phyloP scores from a whole-genome alignment of 2,329 filamentous ascomycete genomes.

The Fusarium euwallaceae region DNA sequence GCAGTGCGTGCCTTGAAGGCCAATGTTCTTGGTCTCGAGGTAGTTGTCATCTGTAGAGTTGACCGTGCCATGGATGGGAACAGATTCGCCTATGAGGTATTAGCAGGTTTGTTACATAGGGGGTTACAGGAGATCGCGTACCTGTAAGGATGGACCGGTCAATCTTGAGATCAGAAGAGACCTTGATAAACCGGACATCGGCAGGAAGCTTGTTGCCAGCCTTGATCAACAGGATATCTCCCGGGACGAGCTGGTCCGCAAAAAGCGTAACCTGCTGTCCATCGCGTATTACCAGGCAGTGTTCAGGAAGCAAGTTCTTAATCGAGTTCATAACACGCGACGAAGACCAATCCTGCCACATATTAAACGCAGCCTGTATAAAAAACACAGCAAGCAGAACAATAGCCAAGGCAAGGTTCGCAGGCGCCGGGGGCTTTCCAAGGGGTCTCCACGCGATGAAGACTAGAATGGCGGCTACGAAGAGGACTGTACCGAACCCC shows the following conservation, averaged over 20 bases:
- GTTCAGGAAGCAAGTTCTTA: constrained; percentile 82
- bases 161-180: constrained; percentile 77
- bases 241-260: constrained; percentile 76
- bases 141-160: constrained; percentile 77
- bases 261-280: constrained; percentile 62
- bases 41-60: constrained; percentile 80
- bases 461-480: constrained; percentile 77
- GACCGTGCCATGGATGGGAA: constrained; percentile 72
- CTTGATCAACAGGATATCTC: constrained; percentile 77
- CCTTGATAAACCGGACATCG: constrained; percentile 77
- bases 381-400: constrained; percentile 78
- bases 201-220: constrained; percentile 81
- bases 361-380: constrained; percentile 77
- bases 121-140: background rate
- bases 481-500: constrained; percentile 79
- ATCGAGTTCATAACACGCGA: constrained; percentile 84
- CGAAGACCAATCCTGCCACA: constrained; percentile 82
- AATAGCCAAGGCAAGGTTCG: constrained; percentile 80
- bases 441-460: constrained; percentile 84
- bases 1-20: constrained; percentile 84
- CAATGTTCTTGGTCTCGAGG: constrained; percentile 81
- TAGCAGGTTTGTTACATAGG: background rate
- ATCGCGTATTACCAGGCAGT: constrained; percentile 75
- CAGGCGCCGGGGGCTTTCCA: constrained; percentile 75
- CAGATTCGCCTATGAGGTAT: constrained; percentile 67